phyloP scores from a whole-genome alignment of 768 basidiomycete genomes.

The Suillus decipiens region DNA sequence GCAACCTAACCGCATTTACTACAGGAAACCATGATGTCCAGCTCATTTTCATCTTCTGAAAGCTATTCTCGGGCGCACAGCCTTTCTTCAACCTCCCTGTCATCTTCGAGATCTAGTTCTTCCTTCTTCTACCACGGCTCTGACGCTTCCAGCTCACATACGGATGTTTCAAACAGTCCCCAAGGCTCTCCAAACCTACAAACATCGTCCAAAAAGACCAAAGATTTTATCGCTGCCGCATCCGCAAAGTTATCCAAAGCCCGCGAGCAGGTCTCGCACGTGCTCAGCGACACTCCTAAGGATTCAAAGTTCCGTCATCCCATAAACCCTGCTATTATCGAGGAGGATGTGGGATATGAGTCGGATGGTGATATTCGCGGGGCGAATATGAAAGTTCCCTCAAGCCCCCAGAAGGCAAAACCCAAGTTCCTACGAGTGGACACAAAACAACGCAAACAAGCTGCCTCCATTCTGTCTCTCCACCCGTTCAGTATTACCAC shows the following conservation, averaged over 20 bases:
- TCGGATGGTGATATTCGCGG: conserved; percentile 21
- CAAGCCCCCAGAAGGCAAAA: not conserved
- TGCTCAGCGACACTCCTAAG: conserved; percentile 5
- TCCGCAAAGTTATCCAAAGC: conserved; percentile 17
- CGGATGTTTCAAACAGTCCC: conserved; percentile 20
- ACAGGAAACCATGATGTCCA: not conserved
- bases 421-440: conserved; percentile 25
- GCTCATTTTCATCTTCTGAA: not conserved
- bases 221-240: conserved; percentile 16
- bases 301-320: conserved; percentile 1
- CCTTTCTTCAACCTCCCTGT: not conserved
- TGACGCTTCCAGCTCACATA: conserved; percentile 20
- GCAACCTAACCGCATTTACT: not conserved
- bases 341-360: conserved; percentile 29
- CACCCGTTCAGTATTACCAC: not conserved
- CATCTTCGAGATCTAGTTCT: conserved; percentile 10
- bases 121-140: conserved; percentile 17
- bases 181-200: conserved; percentile 19
- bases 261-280: not conserved
- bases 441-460: conserved; percentile 27
- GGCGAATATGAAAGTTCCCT: not conserved
- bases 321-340: not conserved
- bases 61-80: not conserved
- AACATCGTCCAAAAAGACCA: conserved; percentile 8
- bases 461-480: conserved; percentile 26